Percentiles rank a stretch among this genome's conserved stretches.
Conservation (phyloP, 1,284 basidiomycete species). For the Thecaphora thlaspeos region DNA sequence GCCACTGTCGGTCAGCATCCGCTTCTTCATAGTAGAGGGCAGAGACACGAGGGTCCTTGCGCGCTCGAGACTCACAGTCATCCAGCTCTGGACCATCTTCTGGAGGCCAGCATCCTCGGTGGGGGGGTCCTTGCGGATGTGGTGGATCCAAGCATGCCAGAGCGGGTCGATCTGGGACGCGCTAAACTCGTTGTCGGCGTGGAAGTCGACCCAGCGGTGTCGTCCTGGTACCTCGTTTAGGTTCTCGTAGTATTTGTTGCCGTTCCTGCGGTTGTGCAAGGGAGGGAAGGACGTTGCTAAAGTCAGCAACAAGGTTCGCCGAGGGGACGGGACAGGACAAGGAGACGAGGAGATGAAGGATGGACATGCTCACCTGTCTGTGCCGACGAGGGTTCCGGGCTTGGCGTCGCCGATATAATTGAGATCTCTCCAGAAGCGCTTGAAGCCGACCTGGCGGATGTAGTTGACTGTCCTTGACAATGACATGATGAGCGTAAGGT, state of each 20-base stretch:
- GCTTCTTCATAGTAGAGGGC: too few species aligned
- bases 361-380: slow-evolving; percentile 35
- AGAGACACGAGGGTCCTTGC: too few species aligned
- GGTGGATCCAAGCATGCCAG: slow-evolving; percentile 55
- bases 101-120: slow-evolving; percentile 34
- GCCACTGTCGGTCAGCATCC: not conserved
- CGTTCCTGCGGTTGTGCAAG: slow-evolving; percentile 26
- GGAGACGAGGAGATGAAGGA: not conserved
- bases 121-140: slow-evolving; percentile 48
- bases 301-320: not conserved
- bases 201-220: slow-evolving; percentile 55
- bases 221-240: slow-evolving; percentile 48
- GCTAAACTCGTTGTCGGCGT: slow-evolving; percentile 47
- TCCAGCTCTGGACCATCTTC: slow-evolving; percentile 43
- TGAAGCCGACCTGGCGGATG: slow-evolving; percentile 48
- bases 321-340: too few species aligned
- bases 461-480: slow-evolving; percentile 49
- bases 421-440: slow-evolving; percentile 53
- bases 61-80: slow-evolving; percentile 41
- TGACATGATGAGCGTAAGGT: slow-evolving; percentile 34
- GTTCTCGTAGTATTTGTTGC: slow-evolving; percentile 57
- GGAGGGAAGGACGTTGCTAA: not conserved
- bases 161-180: slow-evolving; percentile 51
- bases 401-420: slow-evolving; percentile 57
- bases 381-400: slow-evolving; percentile 51